Percentiles rank a stretch among this genome's conserved stretches.
Evolutionary conservation across 169 alveolate species (phyloP).

Genomic region (Plasmodium gonderi): DNA sequence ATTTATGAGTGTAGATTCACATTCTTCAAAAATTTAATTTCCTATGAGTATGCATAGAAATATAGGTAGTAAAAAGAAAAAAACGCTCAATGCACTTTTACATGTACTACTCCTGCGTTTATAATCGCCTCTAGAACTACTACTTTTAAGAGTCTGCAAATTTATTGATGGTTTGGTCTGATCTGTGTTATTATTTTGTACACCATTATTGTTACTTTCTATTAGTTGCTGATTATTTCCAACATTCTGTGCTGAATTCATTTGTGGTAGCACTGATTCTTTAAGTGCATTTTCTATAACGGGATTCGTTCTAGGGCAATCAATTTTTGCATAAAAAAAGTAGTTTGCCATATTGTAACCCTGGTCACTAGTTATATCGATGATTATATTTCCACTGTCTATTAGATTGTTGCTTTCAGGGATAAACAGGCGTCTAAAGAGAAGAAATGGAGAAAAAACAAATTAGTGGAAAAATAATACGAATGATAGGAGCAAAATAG

Average conservation of each 20-base stretch:
- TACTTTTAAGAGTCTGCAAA: not conserved
- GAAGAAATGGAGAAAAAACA: slow-evolving; percentile 3
- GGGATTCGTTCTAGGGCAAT: slow-evolving; percentile 39
- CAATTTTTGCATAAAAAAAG: slow-evolving; percentile 57
- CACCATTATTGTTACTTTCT: not conserved
- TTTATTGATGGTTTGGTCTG: not conserved
- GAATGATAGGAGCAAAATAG: no score
- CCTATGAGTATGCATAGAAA: not conserved
- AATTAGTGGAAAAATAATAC: not conserved
- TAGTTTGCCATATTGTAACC: slow-evolving; percentile 35
- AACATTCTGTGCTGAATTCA: not conserved
- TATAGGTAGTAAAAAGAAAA: not conserved
- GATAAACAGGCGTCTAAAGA: slow-evolving; percentile 46
- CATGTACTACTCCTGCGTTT: not conserved
- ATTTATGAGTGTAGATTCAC: not conserved
- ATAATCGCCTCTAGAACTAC: not conserved
- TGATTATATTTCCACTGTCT: slow-evolving; percentile 9
- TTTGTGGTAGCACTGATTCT: not conserved
- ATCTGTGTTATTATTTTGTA: not conserved
- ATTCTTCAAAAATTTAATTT: not conserved
- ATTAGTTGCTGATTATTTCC: not conserved
- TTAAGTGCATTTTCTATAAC: slow-evolving; percentile 44
- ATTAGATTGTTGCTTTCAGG: slow-evolving; percentile 14
- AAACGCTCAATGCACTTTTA: not conserved
- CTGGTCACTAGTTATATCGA: slow-evolving; percentile 40